Base-by-base conservation (phyloP, 1,284 basidiomycete species). In the Cerrena zonata region DNA sequence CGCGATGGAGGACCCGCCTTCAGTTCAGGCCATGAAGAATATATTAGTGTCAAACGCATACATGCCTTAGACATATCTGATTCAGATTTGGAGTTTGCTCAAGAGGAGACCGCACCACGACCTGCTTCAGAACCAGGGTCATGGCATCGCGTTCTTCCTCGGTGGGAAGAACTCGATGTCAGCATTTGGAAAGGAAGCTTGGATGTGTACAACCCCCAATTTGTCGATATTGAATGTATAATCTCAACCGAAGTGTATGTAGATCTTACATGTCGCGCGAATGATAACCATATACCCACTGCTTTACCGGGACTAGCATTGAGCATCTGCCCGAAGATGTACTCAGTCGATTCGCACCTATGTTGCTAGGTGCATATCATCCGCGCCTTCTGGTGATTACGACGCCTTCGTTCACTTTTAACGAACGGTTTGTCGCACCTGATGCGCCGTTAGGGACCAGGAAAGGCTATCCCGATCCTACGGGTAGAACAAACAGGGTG, bases 371-470 rank as follows among this genome's bases (percentile, higher is more conserved):
- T 0, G 75, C 82, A 15, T 97, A 96, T 63, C 80, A 84, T 48
- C 94, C 94, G 1, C 76, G 79, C 34, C 62, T 89, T 45, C 72
- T 95, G 38, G 76, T 98, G 36, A 67, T 97, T 57, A 95, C 93
- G 0, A 97, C 94, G 0, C 94, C 94, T 0, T 91, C 89, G 13
- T 93, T 89, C 67, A 82, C 78, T 24, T 98, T 92, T 76, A 97
- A 97, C 61, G 77, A 79, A 18, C 86, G 91, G 40, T 97, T 95
- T 71, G 80, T 82, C 1, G 66, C 80, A 11, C 86, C 86, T 0
- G 72, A 74, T 22, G 68, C 79, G 3, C 71, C 73, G 3, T 56
- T 57, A 5, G 61, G 64, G 10, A 69, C 73, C 2, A 75, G 77
- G 2, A 66, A 70, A 13, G 91, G 90, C 0, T 86, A 73, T 61